Percentiles rank a stretch among this genome's conserved stretches.
Evolutionary conservation across 169 alveolate species (phyloP).

Genomic region (Plasmodium falciparum): DNA sequence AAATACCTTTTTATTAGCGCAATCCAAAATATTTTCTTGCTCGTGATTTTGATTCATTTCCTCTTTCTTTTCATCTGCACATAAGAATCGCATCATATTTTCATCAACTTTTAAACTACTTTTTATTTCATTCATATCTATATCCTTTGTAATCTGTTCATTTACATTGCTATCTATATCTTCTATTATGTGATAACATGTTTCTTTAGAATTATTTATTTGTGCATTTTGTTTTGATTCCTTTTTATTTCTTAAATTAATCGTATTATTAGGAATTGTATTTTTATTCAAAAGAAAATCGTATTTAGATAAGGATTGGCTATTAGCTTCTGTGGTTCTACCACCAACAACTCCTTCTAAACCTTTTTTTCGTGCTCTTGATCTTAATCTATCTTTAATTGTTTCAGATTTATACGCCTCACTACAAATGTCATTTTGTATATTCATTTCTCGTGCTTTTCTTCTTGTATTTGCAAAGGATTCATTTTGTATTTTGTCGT

Average conservation of each 20-base stretch:
- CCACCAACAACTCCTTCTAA: slow-evolving; percentile 5
- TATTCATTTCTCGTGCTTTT: neutral
- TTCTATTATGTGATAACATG: slow-evolving; percentile 1
- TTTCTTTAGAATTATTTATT: slow-evolving; percentile 10
- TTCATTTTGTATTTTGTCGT: slow-evolving; percentile 15
- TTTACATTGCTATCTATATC: slow-evolving; percentile 5
- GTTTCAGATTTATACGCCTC: slow-evolving; percentile 8
- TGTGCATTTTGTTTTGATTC: slow-evolving; percentile 3
- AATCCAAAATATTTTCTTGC: too few relatives aligned
- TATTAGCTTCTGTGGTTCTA: neutral
- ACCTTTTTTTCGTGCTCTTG: slow-evolving; percentile 12
- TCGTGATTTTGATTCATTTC: too few relatives aligned
- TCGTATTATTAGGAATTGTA: slow-evolving; percentile 9
- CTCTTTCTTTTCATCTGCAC: too few relatives aligned
- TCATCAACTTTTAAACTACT: slow-evolving; percentile 8
- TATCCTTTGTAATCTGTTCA: slow-evolving; percentile 35
- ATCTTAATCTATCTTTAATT: slow-evolving; percentile 31
- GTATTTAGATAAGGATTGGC: slow-evolving; percentile 38
- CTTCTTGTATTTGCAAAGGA: slow-evolving; percentile 5
- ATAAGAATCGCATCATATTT: neutral
- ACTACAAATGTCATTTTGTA: neutral
- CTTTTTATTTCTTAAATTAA: slow-evolving; percentile 25
- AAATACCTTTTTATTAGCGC: neutral
- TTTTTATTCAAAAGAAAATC: slow-evolving; percentile 54
- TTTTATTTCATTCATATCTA: slow-evolving; percentile 21